Conservation (phyloP, 768 basidiomycete genomes). For the Naganishia vishniacii region DNA sequence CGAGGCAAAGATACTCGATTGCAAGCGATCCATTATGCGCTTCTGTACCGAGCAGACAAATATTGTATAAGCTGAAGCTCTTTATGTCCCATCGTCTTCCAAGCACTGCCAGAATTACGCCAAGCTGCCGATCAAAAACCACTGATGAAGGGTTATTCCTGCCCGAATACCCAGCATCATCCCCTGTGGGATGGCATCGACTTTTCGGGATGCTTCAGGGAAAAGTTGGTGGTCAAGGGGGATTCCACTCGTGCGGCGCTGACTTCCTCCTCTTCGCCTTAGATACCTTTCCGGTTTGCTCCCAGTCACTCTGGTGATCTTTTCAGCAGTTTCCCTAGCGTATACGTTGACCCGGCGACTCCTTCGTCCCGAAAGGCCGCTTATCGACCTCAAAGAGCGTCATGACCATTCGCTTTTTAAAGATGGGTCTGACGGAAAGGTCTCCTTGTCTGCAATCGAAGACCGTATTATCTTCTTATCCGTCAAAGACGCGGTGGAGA, state of each 20-base stretch:
- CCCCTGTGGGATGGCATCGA: constrained; percentile 28
- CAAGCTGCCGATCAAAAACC: neutral
- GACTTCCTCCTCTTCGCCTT: neutral
- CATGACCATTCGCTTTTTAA: constrained; percentile 1
- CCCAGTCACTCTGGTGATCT: constrained; percentile 2
- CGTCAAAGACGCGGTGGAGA: constrained; percentile 10
- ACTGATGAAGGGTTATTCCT: neutral
- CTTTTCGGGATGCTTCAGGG: constrained; percentile 23
- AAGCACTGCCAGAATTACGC: no score
- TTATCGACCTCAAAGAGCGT: constrained; percentile 18
- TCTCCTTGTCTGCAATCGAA: constrained; percentile 20
- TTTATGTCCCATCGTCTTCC: no score
- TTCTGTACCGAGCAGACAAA: no score
- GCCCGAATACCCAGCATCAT: neutral
- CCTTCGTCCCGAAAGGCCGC: neutral
- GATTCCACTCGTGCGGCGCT: no score
- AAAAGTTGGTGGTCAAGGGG: neutral
- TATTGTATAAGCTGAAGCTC: no score
- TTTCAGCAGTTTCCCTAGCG: neutral
- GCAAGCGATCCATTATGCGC: neutral
- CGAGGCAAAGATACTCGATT: neutral
- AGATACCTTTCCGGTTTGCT: constrained; percentile 2
- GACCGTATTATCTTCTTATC: constrained; percentile 21
- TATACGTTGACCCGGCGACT: neutral
- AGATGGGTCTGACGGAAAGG: neutral